Conservation (phyloP, 2,329 filamentous ascomycete genomes). For the Trichoderma afroharzianum region DNA sequence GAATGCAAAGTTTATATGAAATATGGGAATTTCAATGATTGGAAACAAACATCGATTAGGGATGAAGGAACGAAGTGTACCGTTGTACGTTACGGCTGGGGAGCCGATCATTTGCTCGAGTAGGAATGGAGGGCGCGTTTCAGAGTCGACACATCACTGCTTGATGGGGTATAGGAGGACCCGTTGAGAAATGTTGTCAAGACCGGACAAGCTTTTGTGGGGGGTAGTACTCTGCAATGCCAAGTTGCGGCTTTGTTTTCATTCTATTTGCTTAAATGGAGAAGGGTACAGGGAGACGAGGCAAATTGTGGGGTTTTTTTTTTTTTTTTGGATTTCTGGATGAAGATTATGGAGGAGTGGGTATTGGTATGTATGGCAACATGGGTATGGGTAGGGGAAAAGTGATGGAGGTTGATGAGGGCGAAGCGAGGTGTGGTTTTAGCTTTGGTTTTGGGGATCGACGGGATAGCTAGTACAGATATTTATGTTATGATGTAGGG, state of each 20-base stretch:
- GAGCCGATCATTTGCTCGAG: constrained; percentile 26
- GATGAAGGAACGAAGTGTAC: not conserved
- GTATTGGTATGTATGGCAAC: not conserved
- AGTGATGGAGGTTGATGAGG: not conserved
- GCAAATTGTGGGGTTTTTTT: not conserved
- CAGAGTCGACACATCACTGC: constrained; percentile 33
- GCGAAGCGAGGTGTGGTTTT: not conserved
- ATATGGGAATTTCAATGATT: not conserved
- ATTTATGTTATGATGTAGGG: not conserved
- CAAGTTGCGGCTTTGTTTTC: not conserved
- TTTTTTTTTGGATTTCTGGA: not conserved
- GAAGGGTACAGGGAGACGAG: not conserved
- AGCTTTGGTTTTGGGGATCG: not conserved
- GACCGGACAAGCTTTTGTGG: constrained; percentile 38
- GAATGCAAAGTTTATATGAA: not conserved
- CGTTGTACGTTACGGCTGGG: constrained; percentile 8
- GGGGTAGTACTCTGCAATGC: not conserved
- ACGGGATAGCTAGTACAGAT: not conserved
- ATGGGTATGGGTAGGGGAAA: not conserved
- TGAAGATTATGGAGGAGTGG: not conserved
- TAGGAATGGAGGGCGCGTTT: constrained; percentile 32
- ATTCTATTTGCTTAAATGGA: not conserved
- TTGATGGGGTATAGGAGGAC: constrained; percentile 23
- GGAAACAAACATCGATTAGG: not conserved
- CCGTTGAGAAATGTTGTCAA: constrained; percentile 32